These are phyloP conservation scores for Nigrospora oryzae DNA, from an alignment of 2,329 filamentous ascomycete genomes.

Conservation along the genomic window DNA sequence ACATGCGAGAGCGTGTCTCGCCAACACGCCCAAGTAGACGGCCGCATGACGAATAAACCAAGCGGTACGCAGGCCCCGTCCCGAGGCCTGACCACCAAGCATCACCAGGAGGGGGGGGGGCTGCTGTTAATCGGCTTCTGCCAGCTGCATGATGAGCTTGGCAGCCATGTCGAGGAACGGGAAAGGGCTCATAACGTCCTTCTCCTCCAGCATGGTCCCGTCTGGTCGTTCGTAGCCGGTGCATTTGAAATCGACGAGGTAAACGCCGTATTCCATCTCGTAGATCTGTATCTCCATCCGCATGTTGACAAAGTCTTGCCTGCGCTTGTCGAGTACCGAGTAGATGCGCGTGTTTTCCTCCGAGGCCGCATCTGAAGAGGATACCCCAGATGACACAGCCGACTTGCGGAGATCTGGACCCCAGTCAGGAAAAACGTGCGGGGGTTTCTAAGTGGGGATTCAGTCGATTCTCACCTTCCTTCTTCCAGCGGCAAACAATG, in stretches of 20 bases:
- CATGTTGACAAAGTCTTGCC: slow-evolving; percentile 71
- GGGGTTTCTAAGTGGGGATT: too few species aligned
- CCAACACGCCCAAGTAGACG: too few species aligned
- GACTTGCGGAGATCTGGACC: slow-evolving; percentile 29
- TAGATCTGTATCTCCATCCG: slow-evolving; percentile 96
- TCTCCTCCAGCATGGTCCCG: slow-evolving; percentile 74
- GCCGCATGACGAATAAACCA: too few species aligned
- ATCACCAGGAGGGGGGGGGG: not conserved
- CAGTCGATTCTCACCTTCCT: slow-evolving; percentile 53
- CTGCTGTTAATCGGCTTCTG: slow-evolving; percentile 56
- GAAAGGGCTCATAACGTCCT: slow-evolving; percentile 91
- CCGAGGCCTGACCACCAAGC: too few species aligned
- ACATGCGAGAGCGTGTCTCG: too few species aligned
- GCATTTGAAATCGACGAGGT: slow-evolving; percentile 97
- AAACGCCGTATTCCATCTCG: slow-evolving; percentile 84
- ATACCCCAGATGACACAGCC: slow-evolving; percentile 17
- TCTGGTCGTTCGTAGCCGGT: slow-evolving; percentile 83
- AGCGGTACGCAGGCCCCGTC: too few species aligned
- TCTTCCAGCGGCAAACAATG: slow-evolving; percentile 82
- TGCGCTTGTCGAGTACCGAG: slow-evolving; percentile 30
- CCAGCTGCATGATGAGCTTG: slow-evolving; percentile 85
- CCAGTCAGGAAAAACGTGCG: slow-evolving; percentile 27
- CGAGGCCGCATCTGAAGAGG: slow-evolving; percentile 22
- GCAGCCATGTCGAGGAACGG: slow-evolving; percentile 93
- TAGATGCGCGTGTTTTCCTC: slow-evolving; percentile 33